Conservation (phyloP, 1,284 basidiomycete genomes). For the Rhizoctonia solani region DNA sequence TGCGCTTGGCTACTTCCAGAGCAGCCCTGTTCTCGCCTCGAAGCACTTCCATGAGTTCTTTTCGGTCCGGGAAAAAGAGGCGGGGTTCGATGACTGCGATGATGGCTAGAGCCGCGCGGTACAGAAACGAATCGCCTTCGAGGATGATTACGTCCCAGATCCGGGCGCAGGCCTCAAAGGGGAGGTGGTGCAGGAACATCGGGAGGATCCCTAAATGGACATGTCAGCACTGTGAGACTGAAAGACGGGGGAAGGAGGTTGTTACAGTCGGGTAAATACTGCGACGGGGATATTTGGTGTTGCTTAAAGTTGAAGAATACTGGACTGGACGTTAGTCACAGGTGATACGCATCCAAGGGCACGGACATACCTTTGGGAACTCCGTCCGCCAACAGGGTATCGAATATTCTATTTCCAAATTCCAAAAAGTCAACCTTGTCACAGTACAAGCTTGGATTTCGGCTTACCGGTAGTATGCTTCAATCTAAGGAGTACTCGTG, state of each 20-base stretch:
- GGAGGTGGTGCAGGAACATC: constrained; percentile 83
- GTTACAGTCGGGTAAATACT: constrained; percentile 64
- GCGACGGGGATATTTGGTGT: constrained; percentile 78
- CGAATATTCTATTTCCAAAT: constrained; percentile 73
- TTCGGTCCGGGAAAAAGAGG: constrained; percentile 79
- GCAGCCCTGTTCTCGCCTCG: constrained; percentile 82
- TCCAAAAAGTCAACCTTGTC: constrained; percentile 8
- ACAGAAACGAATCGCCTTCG: constrained; percentile 87
- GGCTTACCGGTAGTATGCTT: constrained; percentile 60
- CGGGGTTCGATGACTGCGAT: constrained; percentile 85
- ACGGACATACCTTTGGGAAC: constrained; percentile 88
- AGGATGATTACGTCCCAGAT: constrained; percentile 88
- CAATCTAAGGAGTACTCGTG: too few species aligned
- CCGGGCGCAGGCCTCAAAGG: constrained; percentile 84
- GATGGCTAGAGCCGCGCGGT: constrained; percentile 80
- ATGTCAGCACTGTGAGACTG: constrained; percentile 45
- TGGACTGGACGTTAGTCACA: constrained; percentile 43
- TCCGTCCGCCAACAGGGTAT: constrained; percentile 86
- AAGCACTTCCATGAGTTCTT: constrained; percentile 64
- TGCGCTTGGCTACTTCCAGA: constrained; percentile 74
- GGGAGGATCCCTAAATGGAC: constrained; percentile 68
- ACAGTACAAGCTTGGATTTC: constrained; percentile 54
- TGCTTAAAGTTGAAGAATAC: constrained; percentile 97
- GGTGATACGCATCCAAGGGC: background rate
- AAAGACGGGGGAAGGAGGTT: constrained; percentile 5